Evolutionary conservation across 495 filamentous ascomycete genomes (phyloP), one percentile per base, ranked within the genome.

Genomic region (Trichoderma parareesei): DNA sequence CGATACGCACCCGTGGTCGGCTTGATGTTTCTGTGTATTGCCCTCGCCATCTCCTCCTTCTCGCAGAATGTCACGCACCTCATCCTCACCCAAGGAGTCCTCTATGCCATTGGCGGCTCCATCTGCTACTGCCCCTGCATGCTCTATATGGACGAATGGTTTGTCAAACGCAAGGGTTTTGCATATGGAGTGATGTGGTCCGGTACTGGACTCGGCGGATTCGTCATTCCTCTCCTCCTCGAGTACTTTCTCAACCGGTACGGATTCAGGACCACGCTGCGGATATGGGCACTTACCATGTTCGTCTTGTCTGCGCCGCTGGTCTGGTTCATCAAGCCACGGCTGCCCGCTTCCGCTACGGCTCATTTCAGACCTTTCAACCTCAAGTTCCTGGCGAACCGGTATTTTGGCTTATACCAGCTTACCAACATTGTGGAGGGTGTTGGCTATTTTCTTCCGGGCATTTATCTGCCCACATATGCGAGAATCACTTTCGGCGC

Each of bases 361-460:
- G 37, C 66, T 70, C 60, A 70, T 60, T 53, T 77, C 67, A 76
- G 67, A n/a, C 67, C 68, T 13, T 72, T 84, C 57, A 68, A 67
- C 16, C 74, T 85, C 27, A 65, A 71, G 40, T 88, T 87, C 67
- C 64, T 86, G 10, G 38, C 65, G 14, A 70, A 74, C 37, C 69
- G 68, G 0, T 71, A 74, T 0, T 88, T 88, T 69, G 69, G 76
- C 67, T 70, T 82, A 38, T 80, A 84, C 49, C 79, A 85, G 67
- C 63, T 75, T 1, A 81, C 81, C 35, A 87, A 88, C 68, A 77
- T 86, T 61, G 74, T 87, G 61, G 79, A 90, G 69, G 78, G 79
- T 16, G 77, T 85, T 5, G 88, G 87, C 13, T 90, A 83, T 70
- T 89, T 90, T 72, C 75, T 91, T 2, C 88, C 87, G 1, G 77